phyloP scores from a whole-genome alignment of 805 yeast genomes.

The Yarrowia sp. region DNA sequence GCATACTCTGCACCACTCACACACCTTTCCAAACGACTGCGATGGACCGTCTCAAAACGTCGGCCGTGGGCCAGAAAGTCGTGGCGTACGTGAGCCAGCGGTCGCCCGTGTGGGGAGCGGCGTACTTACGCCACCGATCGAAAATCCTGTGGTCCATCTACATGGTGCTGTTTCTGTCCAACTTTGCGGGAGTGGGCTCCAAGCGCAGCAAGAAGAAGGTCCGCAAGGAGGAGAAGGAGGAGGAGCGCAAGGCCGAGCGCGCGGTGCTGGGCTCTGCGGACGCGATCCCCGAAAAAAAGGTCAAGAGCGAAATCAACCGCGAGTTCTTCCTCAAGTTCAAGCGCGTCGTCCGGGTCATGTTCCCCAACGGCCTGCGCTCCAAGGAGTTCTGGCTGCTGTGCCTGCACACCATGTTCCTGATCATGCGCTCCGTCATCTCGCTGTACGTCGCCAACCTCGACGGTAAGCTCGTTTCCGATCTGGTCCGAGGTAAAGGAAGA shows the following conservation, averaged over 20 bases:
- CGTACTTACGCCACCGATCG: constrained; percentile 31
- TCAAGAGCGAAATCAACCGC: constrained; percentile 36
- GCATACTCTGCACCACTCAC: neutral
- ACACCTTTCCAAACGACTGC: neutral
- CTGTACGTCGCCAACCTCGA: constrained; percentile 82
- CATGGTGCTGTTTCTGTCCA: constrained; percentile 31
- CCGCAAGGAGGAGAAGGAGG: constrained; percentile 15
- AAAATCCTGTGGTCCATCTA: constrained; percentile 32
- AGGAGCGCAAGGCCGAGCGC: constrained; percentile 12
- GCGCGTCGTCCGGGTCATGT: constrained; percentile 38
- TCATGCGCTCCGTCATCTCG: constrained; percentile 68
- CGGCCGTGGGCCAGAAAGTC: constrained; percentile 22
- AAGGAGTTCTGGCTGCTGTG: constrained; percentile 42
- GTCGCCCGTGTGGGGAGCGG: constrained; percentile 28
- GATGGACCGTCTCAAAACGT: constrained; percentile 26
- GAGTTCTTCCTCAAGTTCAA: constrained; percentile 30
- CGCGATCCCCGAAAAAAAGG: constrained; percentile 29
- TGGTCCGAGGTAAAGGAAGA: constrained; percentile 67
- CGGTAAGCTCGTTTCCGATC: constrained; percentile 77
- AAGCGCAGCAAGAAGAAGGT: constrained; percentile 28
- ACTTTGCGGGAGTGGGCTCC: constrained; percentile 31
- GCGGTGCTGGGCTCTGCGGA: constrained; percentile 30
- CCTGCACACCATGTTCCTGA: constrained; percentile 58
- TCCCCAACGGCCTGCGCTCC: constrained; percentile 38
- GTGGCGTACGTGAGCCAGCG: constrained; percentile 8